Evolutionary conservation across 164 flowering plant species (phyloP).

Genomic region (Vitis riparia): DNA sequence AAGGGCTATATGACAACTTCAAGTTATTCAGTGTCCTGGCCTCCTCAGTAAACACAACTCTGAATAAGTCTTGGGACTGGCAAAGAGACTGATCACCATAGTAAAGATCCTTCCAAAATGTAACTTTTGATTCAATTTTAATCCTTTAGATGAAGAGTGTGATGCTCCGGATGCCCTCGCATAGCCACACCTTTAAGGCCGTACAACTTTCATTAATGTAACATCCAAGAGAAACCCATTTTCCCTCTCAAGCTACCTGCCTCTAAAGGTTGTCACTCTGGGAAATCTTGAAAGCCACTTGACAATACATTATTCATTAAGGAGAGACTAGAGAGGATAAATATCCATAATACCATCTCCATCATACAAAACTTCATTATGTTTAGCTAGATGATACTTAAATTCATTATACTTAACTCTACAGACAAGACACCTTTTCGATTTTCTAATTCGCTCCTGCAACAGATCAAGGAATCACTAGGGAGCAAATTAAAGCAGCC

Average conservation of each 20-base stretch:
- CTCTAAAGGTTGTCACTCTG: neutral
- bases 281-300: neutral
- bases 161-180: neutral
- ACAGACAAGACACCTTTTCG: neutral
- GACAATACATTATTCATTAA: neutral
- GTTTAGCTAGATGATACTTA: neutral
- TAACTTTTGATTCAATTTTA: too few species aligned
- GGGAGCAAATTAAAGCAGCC: too few species aligned
- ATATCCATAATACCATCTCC: neutral
- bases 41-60: neutral
- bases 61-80: neutral
- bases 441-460: too few species aligned
- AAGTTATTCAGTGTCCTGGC: neutral
- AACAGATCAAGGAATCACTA: too few species aligned
- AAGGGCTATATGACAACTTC: neutral
- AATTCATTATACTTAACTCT: neutral
- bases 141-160: too few species aligned
- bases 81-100: neutral
- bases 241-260: neutral
- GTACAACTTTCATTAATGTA: neutral
- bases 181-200: neutral
- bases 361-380: neutral
- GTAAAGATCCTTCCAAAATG: too few species aligned
- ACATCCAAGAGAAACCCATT: neutral
- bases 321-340: neutral